Evolutionary conservation across 345 rosid species (phyloP).

Genomic region (Arabidopsis arenosa): DNA sequence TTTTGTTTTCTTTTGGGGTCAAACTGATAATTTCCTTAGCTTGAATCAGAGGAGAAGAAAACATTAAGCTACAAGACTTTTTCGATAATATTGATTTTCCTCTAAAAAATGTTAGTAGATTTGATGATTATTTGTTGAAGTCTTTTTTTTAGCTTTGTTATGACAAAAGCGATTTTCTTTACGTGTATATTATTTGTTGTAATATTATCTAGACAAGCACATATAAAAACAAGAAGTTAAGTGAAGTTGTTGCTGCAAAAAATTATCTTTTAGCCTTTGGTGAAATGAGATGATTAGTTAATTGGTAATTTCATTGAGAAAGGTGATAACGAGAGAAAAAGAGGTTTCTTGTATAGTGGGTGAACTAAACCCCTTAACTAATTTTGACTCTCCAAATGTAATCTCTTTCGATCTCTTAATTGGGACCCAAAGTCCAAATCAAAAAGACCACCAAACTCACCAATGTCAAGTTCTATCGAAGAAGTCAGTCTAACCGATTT

Average conservation of each 20-base stretch:
- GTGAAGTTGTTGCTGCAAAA: constrained; percentile 38
- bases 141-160: too few relatives aligned
- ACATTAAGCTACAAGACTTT: too few relatives aligned
- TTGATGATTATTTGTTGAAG: neutral
- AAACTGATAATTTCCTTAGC: too few relatives aligned
- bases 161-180: constrained; percentile 1
- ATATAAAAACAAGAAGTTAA: constrained; percentile 21
- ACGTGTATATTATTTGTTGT: constrained; percentile 7
- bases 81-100: too few relatives aligned
- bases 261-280: constrained; percentile 2
- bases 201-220: neutral
- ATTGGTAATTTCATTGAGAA: constrained; percentile 31
- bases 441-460: constrained; percentile 46
- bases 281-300: constrained; percentile 29
- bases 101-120: neutral
- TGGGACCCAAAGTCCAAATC: constrained; percentile 43
- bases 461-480: constrained; percentile 36
- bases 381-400: constrained; percentile 9
- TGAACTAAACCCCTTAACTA: constrained; percentile 47
- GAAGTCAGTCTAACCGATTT: constrained; percentile 43
- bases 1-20: too few relatives aligned
- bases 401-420: neutral
- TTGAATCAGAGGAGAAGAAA: too few relatives aligned
- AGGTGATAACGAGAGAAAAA: constrained; percentile 1
- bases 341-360: constrained; percentile 41